phyloP scores from a whole-genome alignment of 1,139 yeast genomes.

The Pichia sp. region DNA sequence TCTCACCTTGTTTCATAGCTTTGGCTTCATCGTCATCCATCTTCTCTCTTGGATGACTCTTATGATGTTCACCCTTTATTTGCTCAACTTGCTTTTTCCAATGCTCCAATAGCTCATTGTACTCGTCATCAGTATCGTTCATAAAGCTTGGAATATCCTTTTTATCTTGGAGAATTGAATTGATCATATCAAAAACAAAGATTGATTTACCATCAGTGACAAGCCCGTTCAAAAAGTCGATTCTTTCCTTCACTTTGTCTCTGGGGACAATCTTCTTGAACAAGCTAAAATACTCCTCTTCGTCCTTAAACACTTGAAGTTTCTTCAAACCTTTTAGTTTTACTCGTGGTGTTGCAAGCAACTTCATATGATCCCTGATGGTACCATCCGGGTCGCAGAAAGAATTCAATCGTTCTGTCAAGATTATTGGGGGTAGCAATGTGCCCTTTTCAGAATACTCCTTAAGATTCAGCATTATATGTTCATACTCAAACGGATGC shows the following conservation, averaged over 20 bases:
- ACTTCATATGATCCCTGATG: neutral
- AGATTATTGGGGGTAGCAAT: conserved; percentile 13
- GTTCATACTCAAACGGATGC: conserved; percentile 20
- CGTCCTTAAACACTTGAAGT: conserved; percentile 13
- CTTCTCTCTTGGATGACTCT: neutral
- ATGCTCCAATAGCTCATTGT: neutral
- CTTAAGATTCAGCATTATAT: conserved; percentile 14
- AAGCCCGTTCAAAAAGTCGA: conserved; percentile 14
- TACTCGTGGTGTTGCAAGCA: conserved; percentile 9
- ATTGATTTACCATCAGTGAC: conserved; percentile 19
- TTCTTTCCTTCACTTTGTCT: conserved; percentile 9
- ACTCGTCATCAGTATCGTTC: conserved; percentile 11
- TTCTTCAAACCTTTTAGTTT: conserved; percentile 10
- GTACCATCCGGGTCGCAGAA: conserved; percentile 3
- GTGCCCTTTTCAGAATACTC: conserved; percentile 3
- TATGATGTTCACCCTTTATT: no score
- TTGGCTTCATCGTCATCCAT: neutral
- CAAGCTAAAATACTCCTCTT: conserved; percentile 13
- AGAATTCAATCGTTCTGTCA: conserved; percentile 10
- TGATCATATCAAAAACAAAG: conserved; percentile 12
- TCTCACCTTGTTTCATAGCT: neutral
- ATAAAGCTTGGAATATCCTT: conserved; percentile 3
- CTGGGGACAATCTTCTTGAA: conserved; percentile 15
- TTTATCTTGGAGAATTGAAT: conserved; percentile 6
- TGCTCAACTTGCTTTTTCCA: neutral